phyloP scores from a whole-genome alignment of 306 rosid genomes.

The Mimosa bimucronata region DNA sequence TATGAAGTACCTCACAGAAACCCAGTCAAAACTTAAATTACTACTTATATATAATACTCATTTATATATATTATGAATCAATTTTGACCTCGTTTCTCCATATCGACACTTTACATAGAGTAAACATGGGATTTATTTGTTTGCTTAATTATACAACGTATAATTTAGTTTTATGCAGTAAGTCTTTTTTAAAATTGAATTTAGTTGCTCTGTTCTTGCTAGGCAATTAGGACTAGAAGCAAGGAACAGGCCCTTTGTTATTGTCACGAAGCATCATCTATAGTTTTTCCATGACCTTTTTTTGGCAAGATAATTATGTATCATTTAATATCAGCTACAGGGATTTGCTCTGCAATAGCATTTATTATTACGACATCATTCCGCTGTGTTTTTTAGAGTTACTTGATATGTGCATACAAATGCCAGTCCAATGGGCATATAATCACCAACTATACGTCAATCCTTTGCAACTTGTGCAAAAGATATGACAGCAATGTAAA shows the following conservation, averaged over 20 bases:
- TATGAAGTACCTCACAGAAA: neutral
- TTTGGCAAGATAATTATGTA: neutral
- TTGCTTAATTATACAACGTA: neutral
- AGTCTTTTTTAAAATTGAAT: neutral
- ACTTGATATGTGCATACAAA: neutral
- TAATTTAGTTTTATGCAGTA: neutral
- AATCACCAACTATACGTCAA: neutral
- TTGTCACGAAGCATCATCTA: neutral
- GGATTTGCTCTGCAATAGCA: neutral
- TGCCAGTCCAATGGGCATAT: neutral
- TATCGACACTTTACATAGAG: neutral
- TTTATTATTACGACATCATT: neutral
- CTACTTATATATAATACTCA: neutral
- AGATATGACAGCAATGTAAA: neutral
- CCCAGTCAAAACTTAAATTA: neutral
- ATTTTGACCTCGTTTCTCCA: neutral
- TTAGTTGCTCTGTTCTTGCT: neutral
- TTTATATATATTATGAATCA: neutral
- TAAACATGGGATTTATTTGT: neutral
- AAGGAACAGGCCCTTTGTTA: neutral
- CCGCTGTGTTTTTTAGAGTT: neutral
- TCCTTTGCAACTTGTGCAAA: neutral
- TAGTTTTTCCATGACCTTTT: neutral
- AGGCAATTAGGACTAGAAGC: neutral
- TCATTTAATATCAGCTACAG: neutral